Evolutionary conservation across 2,329 filamentous ascomycete genomes (phyloP), one percentile per base, ranked within the genome.

Genomic region (Fonsecaea monophora): DNA sequence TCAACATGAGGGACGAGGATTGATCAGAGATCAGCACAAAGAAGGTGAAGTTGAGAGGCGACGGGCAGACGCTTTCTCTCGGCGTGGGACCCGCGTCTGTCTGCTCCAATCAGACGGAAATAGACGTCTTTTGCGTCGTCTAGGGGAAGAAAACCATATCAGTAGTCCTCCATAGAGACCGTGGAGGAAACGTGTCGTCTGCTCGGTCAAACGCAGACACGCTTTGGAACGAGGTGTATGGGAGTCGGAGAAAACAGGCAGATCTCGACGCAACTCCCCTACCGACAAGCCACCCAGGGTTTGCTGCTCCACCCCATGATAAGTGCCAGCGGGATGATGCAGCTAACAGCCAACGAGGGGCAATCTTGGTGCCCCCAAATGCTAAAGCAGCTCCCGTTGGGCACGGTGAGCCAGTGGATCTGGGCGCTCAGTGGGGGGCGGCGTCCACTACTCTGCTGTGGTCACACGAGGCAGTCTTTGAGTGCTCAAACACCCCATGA

Each of bases 231-330:
- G 55, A 53, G 55, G 45, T 50, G 25, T 65, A 32, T 40, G 40
- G 38, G 13, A 65, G 59, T 68, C 66, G 66, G 66, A 54, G 66
- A 60, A 68, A 68, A 56, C 66, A 68, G 66, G 66, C 66, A 68
- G 62, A 60, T 63, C 42, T 53, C 40, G 54, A 50, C 21, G 35
- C 34, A 38, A 38, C 30, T 57, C 32, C 38, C 32, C 13, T 9
- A 13, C 32, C 30, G 32, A 35, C 54, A 38, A 18, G 48, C 53
- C 53, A 42, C 50, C 40, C 40, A 60, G 15, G 9, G 45, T 25
- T 34, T 50, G n/a, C 37, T 50, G 8, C 59, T 61, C 59, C 59
- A 61, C 59, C 45, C 45, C 12, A 25, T 35, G 59, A 53, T 53
- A 61, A 61, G 48, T 53, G 42, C 57, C 42, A 42, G 30, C 59